Evolutionary conservation across 2,329 filamentous ascomycete species (phyloP), one percentile per base, ranked within the genome.

Genomic region (Diaporthe vexans): DNA sequence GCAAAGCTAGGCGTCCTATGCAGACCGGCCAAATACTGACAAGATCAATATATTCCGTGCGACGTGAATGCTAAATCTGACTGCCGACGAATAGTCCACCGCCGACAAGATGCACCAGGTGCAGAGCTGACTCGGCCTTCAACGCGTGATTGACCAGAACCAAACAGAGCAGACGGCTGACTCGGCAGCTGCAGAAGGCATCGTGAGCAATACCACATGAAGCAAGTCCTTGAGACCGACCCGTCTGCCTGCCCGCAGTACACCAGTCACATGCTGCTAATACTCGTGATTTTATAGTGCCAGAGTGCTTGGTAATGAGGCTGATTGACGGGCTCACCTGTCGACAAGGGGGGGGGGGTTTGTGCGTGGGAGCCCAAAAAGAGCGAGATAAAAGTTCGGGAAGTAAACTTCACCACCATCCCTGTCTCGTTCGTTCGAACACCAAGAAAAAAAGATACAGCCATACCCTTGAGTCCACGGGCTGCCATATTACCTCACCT

Each of bases 141-240:
- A 11, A 67, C 43, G 26, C 61, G 61, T 67, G 46, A 51, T 67
- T 67, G 51, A 29, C 51, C 29, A 21, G 19, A 29, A 7, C 19
- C 13, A 21, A 52, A 26, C 11, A 37, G 35, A 24, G 43, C 35
- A 51, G 29, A 67, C 29, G 46, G 48, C 63, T 68, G 63, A 68
- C 63, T 68, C 63, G 63, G 46, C 48, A 68, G 29, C 48, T 54
- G 63, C 63, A 54, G 63, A 40, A 37, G 4, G 48, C 63, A 68
- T 51, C 63, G 63, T 54, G 48, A 54, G 37, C 21, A 52, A 54
- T 54, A 46, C 63, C 63, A 19, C n/a, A 40, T 68, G 33, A 17
- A 40, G 48, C 17, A 54, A 54, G 9, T 26, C 21, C n/a, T 40
- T 54, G 48, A 68, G 33, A 68, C 3, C 15, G 26, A 33, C 4